Evolutionary conservation across 176 grass and related monocot genomes (phyloP).

Genomic region (Pontederia crassipes): DNA sequence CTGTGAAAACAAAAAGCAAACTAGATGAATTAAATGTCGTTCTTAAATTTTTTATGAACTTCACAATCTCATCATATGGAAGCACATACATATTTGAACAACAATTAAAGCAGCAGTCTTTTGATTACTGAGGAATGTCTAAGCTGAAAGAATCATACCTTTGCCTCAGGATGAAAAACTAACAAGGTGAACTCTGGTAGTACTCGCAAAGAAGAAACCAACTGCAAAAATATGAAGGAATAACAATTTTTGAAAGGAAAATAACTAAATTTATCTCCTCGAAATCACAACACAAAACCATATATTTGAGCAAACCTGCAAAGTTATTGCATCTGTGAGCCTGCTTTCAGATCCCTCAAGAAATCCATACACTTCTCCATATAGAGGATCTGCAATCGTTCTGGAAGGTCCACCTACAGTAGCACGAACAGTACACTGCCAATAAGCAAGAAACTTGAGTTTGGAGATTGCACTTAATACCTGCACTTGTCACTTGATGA

Average conservation of each 20-base stretch:
- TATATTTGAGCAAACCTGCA: slow-evolving; percentile 53
- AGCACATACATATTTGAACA: too few relatives aligned
- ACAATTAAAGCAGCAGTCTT: not conserved
- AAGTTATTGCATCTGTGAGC: slow-evolving; percentile 67
- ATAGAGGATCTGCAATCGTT: slow-evolving; percentile 24
- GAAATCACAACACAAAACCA: slow-evolving; percentile 7
- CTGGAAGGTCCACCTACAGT: slow-evolving; percentile 42
- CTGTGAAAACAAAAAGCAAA: too few relatives aligned
- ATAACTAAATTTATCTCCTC: not conserved
- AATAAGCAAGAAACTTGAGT: slow-evolving; percentile 24
- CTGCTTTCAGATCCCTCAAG: slow-evolving; percentile 26
- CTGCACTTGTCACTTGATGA: not conserved
- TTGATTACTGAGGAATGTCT: slow-evolving; percentile 19
- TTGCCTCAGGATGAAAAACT: slow-evolving; percentile 70
- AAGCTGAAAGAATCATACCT: slow-evolving; percentile 37
- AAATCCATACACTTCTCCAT: slow-evolving; percentile 29
- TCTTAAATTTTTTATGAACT: too few relatives aligned
- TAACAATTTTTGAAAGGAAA: not conserved
- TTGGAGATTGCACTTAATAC: not conserved
- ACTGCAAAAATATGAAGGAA: slow-evolving; percentile 33
- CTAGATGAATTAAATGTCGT: too few relatives aligned
- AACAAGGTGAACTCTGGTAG: slow-evolving; percentile 59
- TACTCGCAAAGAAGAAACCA: slow-evolving; percentile 78
- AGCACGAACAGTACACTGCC: slow-evolving; percentile 72
- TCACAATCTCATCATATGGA: too few relatives aligned